Percentiles rank a stretch among this genome's conserved stretches.
Evolutionary conservation across 108 stramenopile genomes (phyloP).

Genomic region (Aurantiochytrium sp.): DNA sequence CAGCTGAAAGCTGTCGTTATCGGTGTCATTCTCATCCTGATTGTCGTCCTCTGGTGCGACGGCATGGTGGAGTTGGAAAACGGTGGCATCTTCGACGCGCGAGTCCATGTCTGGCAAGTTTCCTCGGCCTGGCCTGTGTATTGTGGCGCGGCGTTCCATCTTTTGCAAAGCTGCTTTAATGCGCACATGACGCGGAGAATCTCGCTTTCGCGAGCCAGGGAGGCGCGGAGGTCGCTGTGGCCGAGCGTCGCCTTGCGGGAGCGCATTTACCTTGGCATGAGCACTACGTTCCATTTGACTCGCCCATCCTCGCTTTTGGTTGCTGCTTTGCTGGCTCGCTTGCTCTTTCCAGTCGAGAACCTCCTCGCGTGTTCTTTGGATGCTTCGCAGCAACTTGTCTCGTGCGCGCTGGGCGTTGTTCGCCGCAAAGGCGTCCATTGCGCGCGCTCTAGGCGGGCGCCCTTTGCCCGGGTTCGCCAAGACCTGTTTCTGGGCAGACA

Average conservation of each 20-base stretch:
- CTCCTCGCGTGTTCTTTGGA: not conserved
- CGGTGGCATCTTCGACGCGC: not conserved
- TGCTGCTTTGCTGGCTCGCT: not conserved
- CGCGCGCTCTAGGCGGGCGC: too few species aligned
- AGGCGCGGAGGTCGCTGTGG: not conserved
- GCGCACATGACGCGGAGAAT: not conserved
- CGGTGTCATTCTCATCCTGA: not conserved
- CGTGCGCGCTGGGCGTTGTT: not conserved
- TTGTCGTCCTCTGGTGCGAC: not conserved
- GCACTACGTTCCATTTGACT: too few species aligned
- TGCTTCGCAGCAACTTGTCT: not conserved
- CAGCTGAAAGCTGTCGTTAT: not conserved
- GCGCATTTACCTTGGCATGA: too few species aligned
- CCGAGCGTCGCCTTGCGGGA: not conserved
- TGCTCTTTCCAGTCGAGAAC: not conserved
- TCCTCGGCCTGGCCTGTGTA: not conserved
- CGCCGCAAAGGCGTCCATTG: not conserved
- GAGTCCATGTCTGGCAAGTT: not conserved
- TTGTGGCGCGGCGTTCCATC: not conserved
- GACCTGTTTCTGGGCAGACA: too few species aligned
- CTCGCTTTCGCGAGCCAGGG: not conserved
- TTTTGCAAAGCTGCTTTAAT: not conserved
- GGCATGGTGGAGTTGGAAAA: not conserved
- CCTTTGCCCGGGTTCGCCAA: too few species aligned
- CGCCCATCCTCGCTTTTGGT: too few species aligned